phyloP scores from a whole-genome alignment of 768 basidiomycete genomes.

The Rhodotorula graminis region DNA sequence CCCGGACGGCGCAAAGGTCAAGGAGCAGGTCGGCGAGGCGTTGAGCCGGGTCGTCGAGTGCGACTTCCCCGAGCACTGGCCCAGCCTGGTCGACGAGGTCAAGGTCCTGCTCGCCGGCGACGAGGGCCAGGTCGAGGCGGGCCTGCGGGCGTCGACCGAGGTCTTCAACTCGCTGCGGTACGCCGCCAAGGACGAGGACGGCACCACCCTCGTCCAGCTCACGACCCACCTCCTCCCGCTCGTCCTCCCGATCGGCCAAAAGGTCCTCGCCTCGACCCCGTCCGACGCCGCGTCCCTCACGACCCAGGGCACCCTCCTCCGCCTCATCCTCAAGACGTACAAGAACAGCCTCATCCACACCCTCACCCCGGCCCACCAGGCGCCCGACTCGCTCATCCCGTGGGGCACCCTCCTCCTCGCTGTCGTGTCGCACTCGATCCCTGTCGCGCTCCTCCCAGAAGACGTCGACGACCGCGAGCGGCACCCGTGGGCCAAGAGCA shows the following conservation, averaged over 20 bases:
- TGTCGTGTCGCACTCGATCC: slow-evolving; percentile 60
- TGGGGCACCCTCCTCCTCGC: slow-evolving; percentile 78
- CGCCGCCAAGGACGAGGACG: slow-evolving; percentile 29
- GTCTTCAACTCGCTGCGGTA: slow-evolving; percentile 68
- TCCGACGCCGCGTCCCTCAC: slow-evolving; percentile 52
- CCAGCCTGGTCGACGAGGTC: slow-evolving; percentile 62
- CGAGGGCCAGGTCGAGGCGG: slow-evolving; percentile 71
- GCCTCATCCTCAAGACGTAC: slow-evolving; percentile 82
- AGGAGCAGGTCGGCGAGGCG: slow-evolving; percentile 67
- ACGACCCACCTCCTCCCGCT: slow-evolving; percentile 65
- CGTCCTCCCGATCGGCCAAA: slow-evolving; percentile 66
- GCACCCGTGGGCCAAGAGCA: slow-evolving; percentile 83
- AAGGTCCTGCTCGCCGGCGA: slow-evolving; percentile 60
- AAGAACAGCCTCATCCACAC: slow-evolving; percentile 72
- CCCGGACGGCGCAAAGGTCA: slow-evolving; percentile 59
- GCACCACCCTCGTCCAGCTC: slow-evolving; percentile 47
- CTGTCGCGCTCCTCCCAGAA: slow-evolving; percentile 59
- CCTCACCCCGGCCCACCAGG: slow-evolving; percentile 68
- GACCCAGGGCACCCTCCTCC: slow-evolving; percentile 63
- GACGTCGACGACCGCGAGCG: slow-evolving; percentile 71
- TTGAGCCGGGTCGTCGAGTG: slow-evolving; percentile 68
- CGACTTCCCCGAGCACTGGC: slow-evolving; percentile 78
- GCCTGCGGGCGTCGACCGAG: slow-evolving; percentile 71
- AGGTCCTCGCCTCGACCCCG: slow-evolving; percentile 59
- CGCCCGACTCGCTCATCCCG: slow-evolving; percentile 66